Base-by-base conservation (phyloP, 2,329 filamentous ascomycete species). In the Colletotrichum trifolii region DNA sequence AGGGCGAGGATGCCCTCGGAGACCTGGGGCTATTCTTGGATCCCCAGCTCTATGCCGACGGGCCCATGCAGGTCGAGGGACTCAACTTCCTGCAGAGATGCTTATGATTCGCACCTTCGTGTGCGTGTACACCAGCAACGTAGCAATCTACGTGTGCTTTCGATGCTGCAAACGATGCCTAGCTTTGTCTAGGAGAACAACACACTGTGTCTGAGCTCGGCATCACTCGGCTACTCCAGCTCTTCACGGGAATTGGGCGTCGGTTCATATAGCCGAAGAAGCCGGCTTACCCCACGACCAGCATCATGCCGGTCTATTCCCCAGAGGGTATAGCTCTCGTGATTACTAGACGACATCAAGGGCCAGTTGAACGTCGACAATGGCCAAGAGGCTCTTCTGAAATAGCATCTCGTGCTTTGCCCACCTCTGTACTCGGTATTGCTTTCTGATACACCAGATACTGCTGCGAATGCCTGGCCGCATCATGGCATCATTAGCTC, bases 1-100 rank as follows among this genome's bases (percentile, higher is more conserved):
- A 78, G 47, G 76, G 76, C 1, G 75, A 78, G 42, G 74, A 78
- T 54, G 72, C 73, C 1, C 60, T 78, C 12, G 75, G 72, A 15
- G 76, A 77, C 64, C 66, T 78, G 48, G 71, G 75, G 2, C 38
- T 76, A 15, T 76, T 79, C 12, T 35, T 78, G 10, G 73, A 75
- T 40, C 72, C 72, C 2, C 72, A 76, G 38, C 57, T 54, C 8
- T 65, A 65, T 8, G 62, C 62, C 46, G 56, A 65, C 10, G 74
- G 73, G 6, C 71, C 72, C 4, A 71, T 73, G 56, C 71, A 75
- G 40, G 64, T 72, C 15, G 71, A 75, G 56, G 72, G 71, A 2
- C 61, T 74, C 35, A 72, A 73, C 13, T 69, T 75, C n/a, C 47
- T 75, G 15, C 74, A 73, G 9, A 68, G 73, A 38, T 74, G 71